Percentiles rank a stretch among this genome's conserved stretches.
Conservation (phyloP, 1,284 basidiomycete species). For the Erythrobasidium hasegawianum region DNA sequence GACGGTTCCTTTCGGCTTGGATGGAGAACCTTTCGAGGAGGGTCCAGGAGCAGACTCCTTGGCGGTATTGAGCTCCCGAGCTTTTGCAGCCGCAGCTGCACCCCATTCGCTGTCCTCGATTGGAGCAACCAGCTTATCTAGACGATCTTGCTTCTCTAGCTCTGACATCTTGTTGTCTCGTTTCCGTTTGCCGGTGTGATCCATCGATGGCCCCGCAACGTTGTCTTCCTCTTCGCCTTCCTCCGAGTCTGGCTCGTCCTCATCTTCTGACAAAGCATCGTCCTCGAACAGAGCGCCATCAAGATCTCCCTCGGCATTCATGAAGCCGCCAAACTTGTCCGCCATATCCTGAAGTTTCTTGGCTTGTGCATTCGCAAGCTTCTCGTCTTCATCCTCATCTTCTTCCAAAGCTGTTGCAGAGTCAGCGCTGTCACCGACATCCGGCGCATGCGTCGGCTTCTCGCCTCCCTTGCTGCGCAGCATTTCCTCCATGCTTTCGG, state of each 20-base stretch:
- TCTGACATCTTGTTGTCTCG: constrained; percentile 39
- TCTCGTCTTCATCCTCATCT: constrained; percentile 38
- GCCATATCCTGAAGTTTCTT: constrained; percentile 68
- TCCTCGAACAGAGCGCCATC: constrained; percentile 83
- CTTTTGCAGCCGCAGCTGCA: constrained; percentile 45
- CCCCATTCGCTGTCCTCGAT: constrained; percentile 53
- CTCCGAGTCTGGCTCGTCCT: constrained; percentile 47
- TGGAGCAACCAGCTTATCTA: constrained; percentile 50
- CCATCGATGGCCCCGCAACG: constrained; percentile 50
- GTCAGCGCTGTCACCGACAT: constrained; percentile 53
- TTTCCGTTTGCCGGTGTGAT: constrained; percentile 9
- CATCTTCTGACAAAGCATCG: constrained; percentile 33
- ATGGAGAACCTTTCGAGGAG: neutral
- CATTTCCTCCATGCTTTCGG: constrained; percentile 52
- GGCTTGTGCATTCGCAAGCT: constrained; percentile 57
- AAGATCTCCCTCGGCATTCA: constrained; percentile 78
- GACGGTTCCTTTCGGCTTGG: neutral
- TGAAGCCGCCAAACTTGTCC: constrained; percentile 75
- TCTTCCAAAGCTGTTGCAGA: neutral
- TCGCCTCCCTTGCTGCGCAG: constrained; percentile 25
- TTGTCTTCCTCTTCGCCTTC: constrained; percentile 51
- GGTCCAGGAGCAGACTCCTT: constrained; percentile 14
- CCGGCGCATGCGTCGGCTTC: constrained; percentile 40
- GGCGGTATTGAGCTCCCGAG: constrained; percentile 49
- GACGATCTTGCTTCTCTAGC: constrained; percentile 46